phyloP scores from a whole-genome alignment of 805 yeast species.

The Hemisphaericaspora nanyangensis region DNA sequence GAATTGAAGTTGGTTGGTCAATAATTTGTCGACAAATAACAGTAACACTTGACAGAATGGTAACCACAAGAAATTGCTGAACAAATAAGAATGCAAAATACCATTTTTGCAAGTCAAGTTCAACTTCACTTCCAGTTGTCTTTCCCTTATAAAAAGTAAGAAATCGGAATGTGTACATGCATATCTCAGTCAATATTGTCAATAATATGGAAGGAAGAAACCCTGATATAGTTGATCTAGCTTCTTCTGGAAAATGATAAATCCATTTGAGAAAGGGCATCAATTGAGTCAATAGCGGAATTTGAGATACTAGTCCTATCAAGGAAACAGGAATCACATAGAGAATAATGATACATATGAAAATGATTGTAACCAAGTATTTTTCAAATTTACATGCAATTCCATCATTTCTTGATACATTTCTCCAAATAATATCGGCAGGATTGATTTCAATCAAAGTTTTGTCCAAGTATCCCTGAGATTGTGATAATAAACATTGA shows the following conservation, averaged over 20 bases:
- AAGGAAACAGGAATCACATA: slow-evolving; percentile 86
- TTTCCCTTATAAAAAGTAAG: slow-evolving; percentile 55
- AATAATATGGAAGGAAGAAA: slow-evolving; percentile 66
- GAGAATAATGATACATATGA: slow-evolving; percentile 45
- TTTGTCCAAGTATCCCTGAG: slow-evolving; percentile 40
- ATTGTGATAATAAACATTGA: slow-evolving; percentile 49
- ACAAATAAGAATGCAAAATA: slow-evolving; percentile 74
- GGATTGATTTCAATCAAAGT: slow-evolving; percentile 56
- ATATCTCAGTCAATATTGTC: slow-evolving; percentile 58
- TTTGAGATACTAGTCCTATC: slow-evolving; percentile 71
- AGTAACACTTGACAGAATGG: slow-evolving; percentile 75
- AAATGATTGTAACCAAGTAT: slow-evolving; percentile 41
- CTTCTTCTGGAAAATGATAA: slow-evolving; percentile 48
- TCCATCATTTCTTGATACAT: slow-evolving; percentile 41
- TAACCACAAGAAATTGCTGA: slow-evolving; percentile 80
- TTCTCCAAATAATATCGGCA: slow-evolving; percentile 68
- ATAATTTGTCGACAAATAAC: slow-evolving; percentile 58
- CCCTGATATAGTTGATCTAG: slow-evolving; percentile 54
- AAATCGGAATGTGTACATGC: slow-evolving; percentile 53
- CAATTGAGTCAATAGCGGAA: slow-evolving; percentile 58
- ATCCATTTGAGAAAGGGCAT: slow-evolving; percentile 61
- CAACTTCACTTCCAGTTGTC: slow-evolving; percentile 58
- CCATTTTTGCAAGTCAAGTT: slow-evolving; percentile 73
- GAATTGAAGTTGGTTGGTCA: slow-evolving; percentile 69
- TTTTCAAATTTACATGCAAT: slow-evolving; percentile 35